These are phyloP conservation scores for Panus rudis DNA, from an alignment of 768 basidiomycete species.

Conservation along the genomic window DNA sequence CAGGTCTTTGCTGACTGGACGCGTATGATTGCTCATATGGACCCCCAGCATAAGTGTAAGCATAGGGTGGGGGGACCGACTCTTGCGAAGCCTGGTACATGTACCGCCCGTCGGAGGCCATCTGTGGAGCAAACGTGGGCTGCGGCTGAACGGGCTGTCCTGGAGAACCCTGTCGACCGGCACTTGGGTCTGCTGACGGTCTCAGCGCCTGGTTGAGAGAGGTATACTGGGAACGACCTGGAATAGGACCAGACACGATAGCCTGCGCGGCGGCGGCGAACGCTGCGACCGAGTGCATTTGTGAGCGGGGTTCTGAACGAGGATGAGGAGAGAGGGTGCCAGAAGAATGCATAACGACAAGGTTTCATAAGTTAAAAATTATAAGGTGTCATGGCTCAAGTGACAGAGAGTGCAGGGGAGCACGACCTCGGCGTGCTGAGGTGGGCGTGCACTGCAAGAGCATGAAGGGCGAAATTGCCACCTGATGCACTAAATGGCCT, in stretches of 20 bases:
- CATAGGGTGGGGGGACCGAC: conserved; percentile 36
- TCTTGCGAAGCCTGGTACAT: conserved; percentile 46
- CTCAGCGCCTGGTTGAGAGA: conserved; percentile 8
- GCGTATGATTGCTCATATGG: conserved; percentile 28
- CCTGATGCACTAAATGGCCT: not conserved
- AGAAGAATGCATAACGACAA: not conserved
- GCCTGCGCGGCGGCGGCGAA: conserved; percentile 5
- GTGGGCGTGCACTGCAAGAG: not conserved
- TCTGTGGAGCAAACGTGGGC: conserved; percentile 16
- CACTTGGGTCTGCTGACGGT: conserved; percentile 8
- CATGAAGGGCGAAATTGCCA: not conserved
- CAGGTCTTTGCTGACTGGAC: conserved; percentile 20
- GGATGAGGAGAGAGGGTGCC: not conserved
- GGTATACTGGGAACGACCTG: conserved; percentile 2
- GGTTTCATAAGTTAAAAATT: not conserved
- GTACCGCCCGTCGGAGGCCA: conserved; percentile 49
- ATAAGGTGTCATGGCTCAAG: not conserved
- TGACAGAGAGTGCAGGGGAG: not conserved
- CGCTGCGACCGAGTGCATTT: conserved; percentile 2
- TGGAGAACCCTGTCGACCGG: conserved; percentile 3
- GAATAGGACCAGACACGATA: conserved; percentile 4
- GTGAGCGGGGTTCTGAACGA: conserved; percentile 5
- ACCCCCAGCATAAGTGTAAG: conserved; percentile 42
- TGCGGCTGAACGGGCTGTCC: conserved; percentile 1
- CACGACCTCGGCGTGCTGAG: not conserved